Percentiles rank a stretch among this genome's conserved stretches.
These are phyloP conservation scores for Xylariaceae sp. DNA, from an alignment of 2,329 filamentous ascomycete species.

Conservation along the genomic window DNA sequence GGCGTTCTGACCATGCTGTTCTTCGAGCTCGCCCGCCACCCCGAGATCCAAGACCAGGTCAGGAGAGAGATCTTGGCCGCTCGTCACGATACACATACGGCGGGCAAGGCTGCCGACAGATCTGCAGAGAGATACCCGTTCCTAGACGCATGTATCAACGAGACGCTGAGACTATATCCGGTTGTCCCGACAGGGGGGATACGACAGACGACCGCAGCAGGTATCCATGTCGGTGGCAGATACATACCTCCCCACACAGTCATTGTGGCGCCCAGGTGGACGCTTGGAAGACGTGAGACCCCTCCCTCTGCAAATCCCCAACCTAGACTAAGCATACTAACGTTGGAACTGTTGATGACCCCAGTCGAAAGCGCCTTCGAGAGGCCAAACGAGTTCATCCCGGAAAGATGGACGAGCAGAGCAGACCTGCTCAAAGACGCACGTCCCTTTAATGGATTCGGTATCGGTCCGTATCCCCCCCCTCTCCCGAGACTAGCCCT, in stretches of 20 bases:
- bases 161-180: conserved; percentile 13
- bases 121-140: conserved; percentile 2
- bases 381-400: conserved; percentile 13
- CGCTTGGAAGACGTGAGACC: conserved; percentile 13
- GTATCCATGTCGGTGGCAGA: conserved; percentile 6
- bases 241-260: conserved; percentile 11
- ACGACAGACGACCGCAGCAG: conserved; percentile 7
- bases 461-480: conserved; percentile 2
- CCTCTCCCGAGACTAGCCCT: neutral
- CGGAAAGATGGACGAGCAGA: conserved; percentile 16
- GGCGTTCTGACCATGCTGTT: conserved; percentile 9
- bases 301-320: neutral
- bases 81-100: neutral
- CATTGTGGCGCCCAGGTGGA: conserved; percentile 11
- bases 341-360: neutral
- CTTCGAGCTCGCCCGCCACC: conserved; percentile 8
- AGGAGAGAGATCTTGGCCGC: conserved; percentile 5
- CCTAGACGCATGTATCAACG: conserved; percentile 13
- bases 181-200: conserved; percentile 6
- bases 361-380: conserved; percentile 12
- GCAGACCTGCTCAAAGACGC: conserved; percentile 9
- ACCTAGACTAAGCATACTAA: too few species aligned
- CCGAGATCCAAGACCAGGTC: conserved; percentile 4
- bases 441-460: conserved; percentile 6
- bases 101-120: neutral